Conservation (phyloP, 2,329 filamentous ascomycete species). For the Monilinia polystroma region DNA sequence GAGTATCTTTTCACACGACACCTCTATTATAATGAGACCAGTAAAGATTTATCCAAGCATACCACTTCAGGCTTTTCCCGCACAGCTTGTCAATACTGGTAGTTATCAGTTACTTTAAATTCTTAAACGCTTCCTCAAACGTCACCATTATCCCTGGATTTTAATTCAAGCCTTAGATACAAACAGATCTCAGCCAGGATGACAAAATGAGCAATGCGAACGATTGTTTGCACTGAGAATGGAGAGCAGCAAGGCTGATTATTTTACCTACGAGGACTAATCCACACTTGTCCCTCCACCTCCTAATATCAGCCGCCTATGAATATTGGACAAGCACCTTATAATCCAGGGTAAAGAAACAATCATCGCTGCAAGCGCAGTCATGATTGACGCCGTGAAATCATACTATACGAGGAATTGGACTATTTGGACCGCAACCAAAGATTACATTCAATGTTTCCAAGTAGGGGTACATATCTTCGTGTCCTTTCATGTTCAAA, state of each 20-base stretch:
- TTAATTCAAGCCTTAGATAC: neutral
- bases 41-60: neutral
- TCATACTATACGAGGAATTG: neutral
- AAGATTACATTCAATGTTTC: neutral
- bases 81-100: neutral
- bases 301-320: no score
- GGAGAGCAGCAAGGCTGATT: neutral
- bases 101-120: neutral
- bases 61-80: neutral
- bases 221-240: neutral
- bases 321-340: neutral
- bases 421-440: neutral
- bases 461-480: neutral
- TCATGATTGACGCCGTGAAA: neutral
- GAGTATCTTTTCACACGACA: neutral
- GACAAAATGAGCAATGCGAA: neutral
- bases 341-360: neutral
- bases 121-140: neutral
- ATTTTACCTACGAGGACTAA: no score
- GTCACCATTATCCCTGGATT: neutral
- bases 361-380: neutral
- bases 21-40: neutral
- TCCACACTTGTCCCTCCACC: neutral
- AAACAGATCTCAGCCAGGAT: neutral
- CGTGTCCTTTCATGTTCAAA: neutral